phyloP scores from a whole-genome alignment of 106 monocot genomes.

The Apostasia ramifera region DNA sequence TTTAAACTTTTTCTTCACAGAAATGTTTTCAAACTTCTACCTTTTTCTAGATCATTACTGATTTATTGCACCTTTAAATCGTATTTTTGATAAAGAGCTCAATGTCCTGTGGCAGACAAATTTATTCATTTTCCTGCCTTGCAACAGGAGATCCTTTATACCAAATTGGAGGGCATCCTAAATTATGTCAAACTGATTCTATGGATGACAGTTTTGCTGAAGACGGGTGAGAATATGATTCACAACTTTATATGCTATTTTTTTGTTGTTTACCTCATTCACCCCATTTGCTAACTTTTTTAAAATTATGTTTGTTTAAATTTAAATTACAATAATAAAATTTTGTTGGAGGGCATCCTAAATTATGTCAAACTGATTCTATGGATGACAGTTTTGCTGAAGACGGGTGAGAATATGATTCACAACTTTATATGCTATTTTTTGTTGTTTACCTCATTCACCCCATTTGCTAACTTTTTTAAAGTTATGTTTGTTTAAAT shows the following conservation, averaged over 20 bases:
- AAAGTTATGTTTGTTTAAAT: background rate
- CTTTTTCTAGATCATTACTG: background rate
- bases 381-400: constrained; percentile 41
- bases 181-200: constrained; percentile 21
- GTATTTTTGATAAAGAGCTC: background rate
- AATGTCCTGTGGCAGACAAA: background rate
- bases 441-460: background rate
- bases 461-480: background rate
- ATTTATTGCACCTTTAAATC: background rate
- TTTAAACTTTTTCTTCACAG: too few species aligned
- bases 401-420: constrained; percentile 54
- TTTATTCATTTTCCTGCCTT: background rate
- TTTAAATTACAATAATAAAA: too few species aligned
- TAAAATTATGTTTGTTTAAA: background rate
- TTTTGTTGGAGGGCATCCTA: constrained; percentile 66
- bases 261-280: background rate
- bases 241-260: background rate
- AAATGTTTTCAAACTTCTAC: background rate
- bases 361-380: constrained; percentile 21
- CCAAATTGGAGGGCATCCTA: constrained; percentile 56
- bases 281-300: background rate
- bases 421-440: background rate
- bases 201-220: constrained; percentile 41
- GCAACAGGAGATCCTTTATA: constrained; percentile 83
- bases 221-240: constrained; percentile 54